A percentile compares a stretch with the other conserved stretches of the same genome.
Conservation (phyloP, 345 rosid species). For the Pelargonium nanum region DNA sequence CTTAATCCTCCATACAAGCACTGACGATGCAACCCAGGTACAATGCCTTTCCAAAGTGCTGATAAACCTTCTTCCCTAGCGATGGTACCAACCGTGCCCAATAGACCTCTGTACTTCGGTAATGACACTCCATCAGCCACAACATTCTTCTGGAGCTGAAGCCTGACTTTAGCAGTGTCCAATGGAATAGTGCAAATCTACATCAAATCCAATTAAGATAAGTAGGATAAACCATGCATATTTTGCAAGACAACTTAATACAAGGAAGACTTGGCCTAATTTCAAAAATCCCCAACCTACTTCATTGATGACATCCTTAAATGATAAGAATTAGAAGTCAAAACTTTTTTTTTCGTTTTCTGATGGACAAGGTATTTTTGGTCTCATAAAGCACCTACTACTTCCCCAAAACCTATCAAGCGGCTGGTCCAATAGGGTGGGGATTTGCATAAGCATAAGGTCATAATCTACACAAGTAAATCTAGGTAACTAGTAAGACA, state of each 20-base stretch:
- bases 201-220: conserved; percentile 13
- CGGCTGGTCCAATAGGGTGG: too few relatives aligned
- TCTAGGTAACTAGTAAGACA: too few relatives aligned
- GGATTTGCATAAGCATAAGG: too few relatives aligned
- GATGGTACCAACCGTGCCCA: conserved; percentile 70
- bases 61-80: conserved; percentile 80
- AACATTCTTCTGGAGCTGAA: conserved; percentile 77
- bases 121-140: conserved; percentile 37
- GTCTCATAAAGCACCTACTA: too few relatives aligned
- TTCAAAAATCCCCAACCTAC: background rate
- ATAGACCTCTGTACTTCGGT: conserved; percentile 67
- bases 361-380: too few relatives aligned
- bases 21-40: conserved; percentile 89
- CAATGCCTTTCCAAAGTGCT: conserved; percentile 84
- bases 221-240: background rate
- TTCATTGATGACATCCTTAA: too few relatives aligned
- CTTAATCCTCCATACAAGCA: conserved; percentile 87
- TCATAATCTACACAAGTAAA: too few relatives aligned
- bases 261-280: background rate
- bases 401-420: too few relatives aligned
- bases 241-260: background rate
- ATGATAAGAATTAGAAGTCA: too few relatives aligned
- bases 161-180: conserved; percentile 95
- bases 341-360: too few relatives aligned
- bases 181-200: conserved; percentile 84